Evolutionary conservation across 345 rosid genomes (phyloP).

Genomic region (Hibiscus syriacus): DNA sequence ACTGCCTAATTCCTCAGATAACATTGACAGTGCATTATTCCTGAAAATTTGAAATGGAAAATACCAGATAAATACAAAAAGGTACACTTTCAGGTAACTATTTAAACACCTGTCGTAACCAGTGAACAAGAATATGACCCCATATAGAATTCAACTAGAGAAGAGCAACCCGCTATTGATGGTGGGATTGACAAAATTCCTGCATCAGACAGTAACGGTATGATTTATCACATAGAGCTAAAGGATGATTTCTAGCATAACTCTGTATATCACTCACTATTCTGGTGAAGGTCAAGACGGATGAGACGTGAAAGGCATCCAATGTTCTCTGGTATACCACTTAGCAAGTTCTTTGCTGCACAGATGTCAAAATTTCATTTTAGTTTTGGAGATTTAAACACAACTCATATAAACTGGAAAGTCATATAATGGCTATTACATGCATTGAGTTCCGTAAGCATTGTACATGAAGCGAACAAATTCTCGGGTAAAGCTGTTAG

Average conservation of each 20-base stretch:
- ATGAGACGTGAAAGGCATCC: slow-evolving; percentile 75
- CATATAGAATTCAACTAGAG: slow-evolving; percentile 75
- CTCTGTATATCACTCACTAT: slow-evolving; percentile 47
- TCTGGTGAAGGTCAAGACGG: slow-evolving; percentile 89
- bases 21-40: slow-evolving; percentile 53
- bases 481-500: slow-evolving; percentile 44
- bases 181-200: slow-evolving; percentile 61
- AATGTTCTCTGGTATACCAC: slow-evolving; percentile 57
- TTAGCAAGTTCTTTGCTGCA: slow-evolving; percentile 75
- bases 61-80: slow-evolving; percentile 18
- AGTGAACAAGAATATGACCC: slow-evolving; percentile 53
- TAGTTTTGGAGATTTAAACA: slow-evolving; percentile 1
- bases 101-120: neutral
- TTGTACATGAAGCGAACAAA: slow-evolving; percentile 63
- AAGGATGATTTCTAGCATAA: slow-evolving; percentile 3
- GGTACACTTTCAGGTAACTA: slow-evolving; percentile 6
- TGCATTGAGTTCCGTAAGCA: slow-evolving; percentile 75
- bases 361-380: slow-evolving; percentile 1
- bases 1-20: slow-evolving; percentile 65
- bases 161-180: slow-evolving; percentile 69
- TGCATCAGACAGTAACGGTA: slow-evolving; percentile 17
- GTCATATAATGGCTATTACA: slow-evolving; percentile 35
- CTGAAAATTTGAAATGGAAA: slow-evolving; percentile 34
- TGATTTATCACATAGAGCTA: slow-evolving; percentile 4
- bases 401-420: neutral